Evolutionary conservation across 2,329 filamentous ascomycete species (phyloP).

Genomic region (Cercospora nicotianae): DNA sequence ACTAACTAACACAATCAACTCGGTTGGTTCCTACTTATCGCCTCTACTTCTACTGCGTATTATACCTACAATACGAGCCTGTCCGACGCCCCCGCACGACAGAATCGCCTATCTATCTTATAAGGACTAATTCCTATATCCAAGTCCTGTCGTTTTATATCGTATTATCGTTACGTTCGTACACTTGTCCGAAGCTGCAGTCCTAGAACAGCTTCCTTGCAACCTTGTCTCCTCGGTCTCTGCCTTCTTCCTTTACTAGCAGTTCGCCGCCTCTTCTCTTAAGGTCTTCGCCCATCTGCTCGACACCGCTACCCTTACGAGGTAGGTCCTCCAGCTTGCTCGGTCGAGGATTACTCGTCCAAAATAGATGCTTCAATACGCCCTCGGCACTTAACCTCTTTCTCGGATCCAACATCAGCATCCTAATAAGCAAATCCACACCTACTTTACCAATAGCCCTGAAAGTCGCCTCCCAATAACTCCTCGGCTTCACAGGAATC

Average conservation of each 20-base stretch:
- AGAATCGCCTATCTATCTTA: neutral
- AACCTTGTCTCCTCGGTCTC: conserved; percentile 68
- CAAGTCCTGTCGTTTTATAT: neutral
- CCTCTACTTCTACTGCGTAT: too few species aligned
- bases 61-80: too few species aligned
- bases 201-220: conserved; percentile 61
- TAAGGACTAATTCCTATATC: neutral
- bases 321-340: conserved; percentile 81
- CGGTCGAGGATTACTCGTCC: conserved; percentile 78
- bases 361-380: conserved; percentile 82
- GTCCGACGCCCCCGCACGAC: too few species aligned
- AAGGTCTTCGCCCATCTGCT: conserved; percentile 78
- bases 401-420: conserved; percentile 81
- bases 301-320: conserved; percentile 68
- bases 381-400: conserved; percentile 75
- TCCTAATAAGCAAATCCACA: conserved; percentile 83
- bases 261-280: conserved; percentile 72
- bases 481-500: conserved; percentile 61
- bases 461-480: conserved; percentile 75
- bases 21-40: too few species aligned
- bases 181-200: neutral
- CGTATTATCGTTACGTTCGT: neutral
- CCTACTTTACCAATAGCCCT: conserved; percentile 77
- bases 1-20: too few species aligned
- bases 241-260: conserved; percentile 51